phyloP scores from a whole-genome alignment of 2,329 filamentous ascomycete species.

The Xylaria arbuscula region DNA sequence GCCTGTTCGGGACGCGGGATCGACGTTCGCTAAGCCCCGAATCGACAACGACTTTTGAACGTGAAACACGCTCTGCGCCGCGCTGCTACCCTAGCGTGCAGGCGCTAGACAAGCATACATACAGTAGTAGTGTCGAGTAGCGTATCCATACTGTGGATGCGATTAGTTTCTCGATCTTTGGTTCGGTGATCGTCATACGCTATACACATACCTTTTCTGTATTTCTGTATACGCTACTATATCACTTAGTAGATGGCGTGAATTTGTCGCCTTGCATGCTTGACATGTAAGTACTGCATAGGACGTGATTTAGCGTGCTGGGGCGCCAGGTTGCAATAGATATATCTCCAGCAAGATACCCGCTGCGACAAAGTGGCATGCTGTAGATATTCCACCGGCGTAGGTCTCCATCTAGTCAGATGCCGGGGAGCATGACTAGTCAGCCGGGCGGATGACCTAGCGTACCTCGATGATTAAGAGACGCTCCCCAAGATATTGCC shows the following conservation, averaged over 20 bases:
- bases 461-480: slow-evolving; percentile 4
- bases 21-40: slow-evolving; percentile 38
- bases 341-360: not conserved
- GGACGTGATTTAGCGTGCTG: not conserved
- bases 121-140: not conserved
- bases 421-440: slow-evolving; percentile 7
- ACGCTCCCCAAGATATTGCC: slow-evolving; percentile 2
- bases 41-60: slow-evolving; percentile 40
- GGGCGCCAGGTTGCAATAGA: too few species aligned
- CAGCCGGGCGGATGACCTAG: slow-evolving; percentile 6
- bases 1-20: slow-evolving; percentile 41
- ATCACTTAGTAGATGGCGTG: not conserved
- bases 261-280: not conserved
- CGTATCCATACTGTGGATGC: not conserved
- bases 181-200: slow-evolving; percentile 19
- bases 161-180: slow-evolving; percentile 7
- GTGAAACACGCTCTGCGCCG: slow-evolving; percentile 48
- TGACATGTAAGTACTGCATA: not conserved
- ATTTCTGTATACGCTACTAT: not conserved
- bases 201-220: not conserved
- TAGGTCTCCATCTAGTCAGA: slow-evolving; percentile 14
- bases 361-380: not conserved
- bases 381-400: not conserved
- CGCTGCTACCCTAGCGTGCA: slow-evolving; percentile 41
- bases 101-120: not conserved